These are phyloP conservation scores for Peronospora destructor DNA, from an alignment of 352 stramenopile species.

Conservation along the genomic window DNA sequence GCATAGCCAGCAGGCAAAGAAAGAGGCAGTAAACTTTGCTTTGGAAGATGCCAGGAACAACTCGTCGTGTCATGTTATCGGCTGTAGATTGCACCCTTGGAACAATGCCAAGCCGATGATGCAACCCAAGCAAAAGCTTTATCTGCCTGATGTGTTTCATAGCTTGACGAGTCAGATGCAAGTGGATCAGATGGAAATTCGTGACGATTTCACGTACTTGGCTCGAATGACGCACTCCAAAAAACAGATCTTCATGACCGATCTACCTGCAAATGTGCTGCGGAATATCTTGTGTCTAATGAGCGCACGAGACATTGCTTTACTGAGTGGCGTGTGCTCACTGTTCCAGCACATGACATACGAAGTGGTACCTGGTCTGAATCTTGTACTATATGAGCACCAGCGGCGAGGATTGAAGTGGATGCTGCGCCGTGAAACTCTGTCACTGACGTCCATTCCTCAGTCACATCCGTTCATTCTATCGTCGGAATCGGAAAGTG, in stretches of 20 bases:
- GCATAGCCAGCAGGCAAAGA: constrained; percentile 11
- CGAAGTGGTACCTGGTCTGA: constrained; percentile 71
- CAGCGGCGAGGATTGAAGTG: constrained; percentile 71
- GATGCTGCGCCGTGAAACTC: constrained; percentile 67
- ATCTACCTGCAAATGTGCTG: constrained; percentile 53
- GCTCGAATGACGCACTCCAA: constrained; percentile 34
- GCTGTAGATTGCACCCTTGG: constrained; percentile 45
- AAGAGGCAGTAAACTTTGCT: constrained; percentile 9
- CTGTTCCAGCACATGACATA: constrained; percentile 79
- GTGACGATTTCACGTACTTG: constrained; percentile 56
- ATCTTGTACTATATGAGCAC: constrained; percentile 67
- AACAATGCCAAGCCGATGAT: constrained; percentile 3
- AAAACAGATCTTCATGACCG: constrained; percentile 45
- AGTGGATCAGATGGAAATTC: constrained; percentile 59
- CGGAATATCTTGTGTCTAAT: constrained; percentile 57
- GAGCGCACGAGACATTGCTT: constrained; percentile 49
- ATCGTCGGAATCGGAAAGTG: constrained; percentile 9
- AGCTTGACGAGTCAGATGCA: constrained; percentile 53
- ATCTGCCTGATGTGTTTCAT: constrained; percentile 63
- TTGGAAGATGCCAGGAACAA: constrained; percentile 36
- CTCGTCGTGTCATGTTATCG: constrained; percentile 54
- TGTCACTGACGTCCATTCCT: constrained; percentile 24
- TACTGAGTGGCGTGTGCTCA: constrained; percentile 54
- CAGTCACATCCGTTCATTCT: constrained; percentile 49
- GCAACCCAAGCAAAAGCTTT: constrained; percentile 25